phyloP scores from a whole-genome alignment of 768 basidiomycete genomes.

The Mycena olivaceomarginata region DNA sequence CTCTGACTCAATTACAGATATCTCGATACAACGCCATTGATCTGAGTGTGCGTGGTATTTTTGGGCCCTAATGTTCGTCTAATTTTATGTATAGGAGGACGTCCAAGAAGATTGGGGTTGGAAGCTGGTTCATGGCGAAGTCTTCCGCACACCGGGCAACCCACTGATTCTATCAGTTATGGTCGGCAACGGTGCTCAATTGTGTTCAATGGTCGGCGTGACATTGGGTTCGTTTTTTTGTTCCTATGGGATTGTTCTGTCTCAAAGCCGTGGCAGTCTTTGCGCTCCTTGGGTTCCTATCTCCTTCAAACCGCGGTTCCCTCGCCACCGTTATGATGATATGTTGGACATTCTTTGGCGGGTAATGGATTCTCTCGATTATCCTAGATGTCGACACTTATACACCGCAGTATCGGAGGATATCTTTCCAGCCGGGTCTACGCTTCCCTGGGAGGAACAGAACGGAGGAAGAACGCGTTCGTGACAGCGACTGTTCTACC shows the following conservation, averaged over 20 bases:
- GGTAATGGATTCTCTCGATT: slow-evolving; percentile 63
- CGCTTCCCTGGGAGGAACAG: slow-evolving; percentile 84
- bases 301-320: slow-evolving; percentile 96
- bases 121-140: slow-evolving; percentile 98
- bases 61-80: not conserved
- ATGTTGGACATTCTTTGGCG: slow-evolving; percentile 95
- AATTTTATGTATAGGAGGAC: slow-evolving; percentile 77
- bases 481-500: slow-evolving; percentile 93
- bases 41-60: slow-evolving; percentile 75
- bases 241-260: not conserved
- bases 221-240: slow-evolving; percentile 78
- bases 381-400: slow-evolving; percentile 21
- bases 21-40: slow-evolving; percentile 97
- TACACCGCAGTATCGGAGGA: slow-evolving; percentile 81
- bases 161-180: slow-evolving; percentile 89
- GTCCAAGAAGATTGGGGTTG: slow-evolving; percentile 99
- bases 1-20: slow-evolving; percentile 70
- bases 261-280: slow-evolving; percentile 30
- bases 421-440: slow-evolving; percentile 93
- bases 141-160: slow-evolving; percentile 89
- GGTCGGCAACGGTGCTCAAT: slow-evolving; percentile 93
- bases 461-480: slow-evolving; percentile 89
- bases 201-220: slow-evolving; percentile 90
- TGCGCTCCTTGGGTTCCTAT: slow-evolving; percentile 92
- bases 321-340: slow-evolving; percentile 96